Base-by-base conservation (phyloP, 2,329 filamentous ascomycete genomes). In the Fusarium drepaniforme region DNA sequence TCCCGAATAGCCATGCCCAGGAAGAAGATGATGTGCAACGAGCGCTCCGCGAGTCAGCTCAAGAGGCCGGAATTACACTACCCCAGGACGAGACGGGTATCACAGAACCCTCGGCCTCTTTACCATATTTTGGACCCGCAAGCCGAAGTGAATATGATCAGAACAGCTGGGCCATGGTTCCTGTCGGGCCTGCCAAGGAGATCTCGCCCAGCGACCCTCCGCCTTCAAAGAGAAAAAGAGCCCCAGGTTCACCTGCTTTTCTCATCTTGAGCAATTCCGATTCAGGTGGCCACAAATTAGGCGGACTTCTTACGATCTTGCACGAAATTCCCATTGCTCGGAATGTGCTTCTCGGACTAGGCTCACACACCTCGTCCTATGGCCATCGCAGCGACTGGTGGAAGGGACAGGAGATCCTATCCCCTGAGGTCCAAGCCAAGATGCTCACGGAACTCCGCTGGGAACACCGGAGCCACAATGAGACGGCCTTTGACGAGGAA, bases 341-440 rank as follows among this genome's bases (percentile, higher is more conserved):
- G 63, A 91, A 92, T 73, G 82, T 87, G 4, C 82, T 92, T 15
- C 83, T 92, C 4, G 79, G 82, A 28, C 82, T 81, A 12, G 86
- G 86, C 2, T 64, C 78, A 5, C 80, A 85, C 7, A 82, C 85
- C 3, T 76, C 82, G 2, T 85, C 83, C 38, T 92, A 92, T 72
- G 90, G 90, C 1, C 85, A 88, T 73, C 85, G 89, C 72, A 83
- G 82, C 15, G 86, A 90, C 69, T 93, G 91, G 91, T 93, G 91
- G 91, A 88, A 86, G 71, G 90, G 91, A 5, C 84, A 87, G 57
- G 79, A 84, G 11, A 91, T 92, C 42, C 73, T 85, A 6, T 81
- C 81, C 37, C 81, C 83, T 3, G 82, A 85, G 12, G 78, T 82
- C 30, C 78, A 85, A 6, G 78, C 80, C 7, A 81, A 79, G 59